Evolutionary conservation across 805 yeast species (phyloP).

Genomic region (Pichia phayaonensis): DNA sequence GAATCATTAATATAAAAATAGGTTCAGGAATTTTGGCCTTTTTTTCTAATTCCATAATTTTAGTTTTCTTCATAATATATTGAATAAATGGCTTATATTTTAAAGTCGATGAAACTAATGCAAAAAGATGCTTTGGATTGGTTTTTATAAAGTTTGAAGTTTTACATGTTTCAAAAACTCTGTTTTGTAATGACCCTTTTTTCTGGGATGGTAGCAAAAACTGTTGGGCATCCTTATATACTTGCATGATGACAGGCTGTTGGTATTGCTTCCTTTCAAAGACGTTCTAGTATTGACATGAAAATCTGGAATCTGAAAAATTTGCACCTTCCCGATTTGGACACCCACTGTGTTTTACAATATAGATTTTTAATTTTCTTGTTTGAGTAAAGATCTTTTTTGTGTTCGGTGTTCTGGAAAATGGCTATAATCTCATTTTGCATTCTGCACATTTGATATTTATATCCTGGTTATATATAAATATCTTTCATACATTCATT

Average conservation of each 20-base stretch:
- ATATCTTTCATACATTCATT: too few relatives aligned
- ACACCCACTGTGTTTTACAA: neutral
- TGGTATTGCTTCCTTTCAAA: neutral
- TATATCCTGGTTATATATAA: too few relatives aligned
- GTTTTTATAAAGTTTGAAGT: constrained; percentile 38
- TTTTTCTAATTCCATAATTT: constrained; percentile 49
- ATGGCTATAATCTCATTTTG: neutral
- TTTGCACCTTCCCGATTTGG: constrained; percentile 1
- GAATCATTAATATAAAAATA: constrained; percentile 59
- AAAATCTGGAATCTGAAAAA: neutral
- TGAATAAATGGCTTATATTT: constrained; percentile 59
- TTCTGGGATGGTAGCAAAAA: constrained; percentile 32
- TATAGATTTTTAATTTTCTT: neutral
- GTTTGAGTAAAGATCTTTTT: neutral
- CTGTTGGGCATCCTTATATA: constrained; percentile 36
- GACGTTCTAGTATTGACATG: neutral
- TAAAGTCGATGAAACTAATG: constrained; percentile 71
- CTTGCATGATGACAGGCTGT: constrained; percentile 23
- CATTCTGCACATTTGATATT: too few relatives aligned
- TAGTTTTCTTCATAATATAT: constrained; percentile 57
- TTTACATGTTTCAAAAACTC: constrained; percentile 45
- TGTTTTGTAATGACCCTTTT: constrained; percentile 47
- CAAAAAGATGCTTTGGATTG: constrained; percentile 81
- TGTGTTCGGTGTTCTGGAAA: neutral
- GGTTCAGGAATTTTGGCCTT: constrained; percentile 40